Evolutionary conservation across 108 stramenopile species (phyloP).

Genomic region (Parmales sp.): DNA sequence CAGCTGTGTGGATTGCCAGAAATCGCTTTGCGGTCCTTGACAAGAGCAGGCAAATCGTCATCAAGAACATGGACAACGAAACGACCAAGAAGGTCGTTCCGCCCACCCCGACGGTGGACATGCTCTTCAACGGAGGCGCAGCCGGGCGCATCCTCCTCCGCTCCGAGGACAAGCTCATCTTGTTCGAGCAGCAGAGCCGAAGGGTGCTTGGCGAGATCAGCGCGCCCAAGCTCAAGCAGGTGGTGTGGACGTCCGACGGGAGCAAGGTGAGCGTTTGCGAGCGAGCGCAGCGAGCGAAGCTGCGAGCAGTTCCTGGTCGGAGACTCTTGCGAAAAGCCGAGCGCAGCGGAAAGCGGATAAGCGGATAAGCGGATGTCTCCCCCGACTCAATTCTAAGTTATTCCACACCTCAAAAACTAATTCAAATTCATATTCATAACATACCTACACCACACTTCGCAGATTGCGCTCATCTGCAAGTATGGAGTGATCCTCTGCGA

Average conservation of each 20-base stretch:
- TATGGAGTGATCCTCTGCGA: slow-evolving; percentile 88
- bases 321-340: no score
- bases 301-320: no score
- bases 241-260: slow-evolving; percentile 90
- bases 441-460: no score
- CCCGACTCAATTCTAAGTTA: no score
- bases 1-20: slow-evolving; percentile 85
- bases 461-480: slow-evolving; percentile 81
- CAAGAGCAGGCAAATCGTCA: slow-evolving; percentile 79
- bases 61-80: slow-evolving; percentile 94
- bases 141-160: slow-evolving; percentile 86
- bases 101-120: slow-evolving; percentile 81
- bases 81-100: slow-evolving; percentile 81
- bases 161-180: slow-evolving; percentile 83
- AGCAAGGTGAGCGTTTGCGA: no score
- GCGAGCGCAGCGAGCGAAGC: no score
- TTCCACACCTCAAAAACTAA: no score
- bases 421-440: no score
- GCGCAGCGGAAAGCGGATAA: no score
- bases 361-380: no score
- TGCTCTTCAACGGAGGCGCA: slow-evolving; percentile 81
- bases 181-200: slow-evolving; percentile 93
- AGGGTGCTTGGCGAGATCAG: slow-evolving; percentile 89
- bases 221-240: slow-evolving; percentile 86
- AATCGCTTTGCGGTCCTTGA: slow-evolving; percentile 93